phyloP scores from a whole-genome alignment of 768 basidiomycete genomes.

The Rhodosporidiobolus odoratus region DNA sequence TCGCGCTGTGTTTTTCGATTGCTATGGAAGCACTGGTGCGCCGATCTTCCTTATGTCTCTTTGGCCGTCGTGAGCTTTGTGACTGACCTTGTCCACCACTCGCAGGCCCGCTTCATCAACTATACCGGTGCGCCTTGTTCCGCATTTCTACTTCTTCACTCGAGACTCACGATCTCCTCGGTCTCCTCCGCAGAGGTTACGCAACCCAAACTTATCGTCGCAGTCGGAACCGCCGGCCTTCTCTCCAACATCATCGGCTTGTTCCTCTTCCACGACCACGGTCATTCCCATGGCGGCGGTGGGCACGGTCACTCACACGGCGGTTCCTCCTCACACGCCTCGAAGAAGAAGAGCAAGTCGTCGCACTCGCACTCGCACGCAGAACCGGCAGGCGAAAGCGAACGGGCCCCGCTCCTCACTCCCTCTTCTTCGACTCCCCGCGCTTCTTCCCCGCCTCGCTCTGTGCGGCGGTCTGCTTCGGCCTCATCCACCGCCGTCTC shows the following conservation, averaged over 20 bases:
- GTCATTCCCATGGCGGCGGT: slow-evolving; percentile 42
- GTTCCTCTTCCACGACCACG: slow-evolving; percentile 80
- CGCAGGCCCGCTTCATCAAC: slow-evolving; percentile 81
- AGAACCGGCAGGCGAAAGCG: slow-evolving; percentile 5
- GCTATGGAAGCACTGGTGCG: slow-evolving; percentile 83
- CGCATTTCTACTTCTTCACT: not conserved
- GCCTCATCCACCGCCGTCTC: slow-evolving; percentile 18
- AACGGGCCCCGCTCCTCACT: slow-evolving; percentile 30
- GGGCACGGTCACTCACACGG: slow-evolving; percentile 44
- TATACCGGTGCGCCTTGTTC: slow-evolving; percentile 60
- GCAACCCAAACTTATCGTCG: slow-evolving; percentile 77
- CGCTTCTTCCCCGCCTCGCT: not conserved
- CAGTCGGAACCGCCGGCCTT: slow-evolving; percentile 83
- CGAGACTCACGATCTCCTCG: not conserved
- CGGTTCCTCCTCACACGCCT: not conserved
- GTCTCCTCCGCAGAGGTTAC: slow-evolving; percentile 62
- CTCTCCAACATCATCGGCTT: slow-evolving; percentile 88
- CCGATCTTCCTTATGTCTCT: too few relatives aligned
- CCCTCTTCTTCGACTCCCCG: not conserved
- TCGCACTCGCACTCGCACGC: slow-evolving; percentile 16
- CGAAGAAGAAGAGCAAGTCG: not conserved
- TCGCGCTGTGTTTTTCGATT: slow-evolving; percentile 95
- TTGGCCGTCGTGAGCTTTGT: too few relatives aligned
- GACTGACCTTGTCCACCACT: too few relatives aligned
- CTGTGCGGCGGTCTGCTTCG: not conserved